A percentile compares a stretch with the other conserved stretches of the same genome.
Evolutionary conservation across 1,284 basidiomycete genomes (phyloP).

Genomic region (Ustilago sp.): DNA sequence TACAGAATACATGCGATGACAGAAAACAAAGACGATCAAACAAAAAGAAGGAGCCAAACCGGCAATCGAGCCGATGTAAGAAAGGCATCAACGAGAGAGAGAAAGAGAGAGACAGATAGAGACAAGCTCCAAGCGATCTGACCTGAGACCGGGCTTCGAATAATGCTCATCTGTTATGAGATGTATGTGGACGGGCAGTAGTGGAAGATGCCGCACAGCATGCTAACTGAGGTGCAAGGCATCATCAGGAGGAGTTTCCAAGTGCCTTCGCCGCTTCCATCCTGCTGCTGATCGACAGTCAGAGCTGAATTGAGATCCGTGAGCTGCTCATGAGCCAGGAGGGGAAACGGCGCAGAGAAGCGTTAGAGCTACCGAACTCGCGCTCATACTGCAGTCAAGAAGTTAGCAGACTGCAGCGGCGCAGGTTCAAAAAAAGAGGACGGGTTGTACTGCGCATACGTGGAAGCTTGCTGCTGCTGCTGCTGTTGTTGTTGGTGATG

Average conservation of each 20-base stretch:
- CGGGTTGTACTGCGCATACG: slow-evolving; percentile 24
- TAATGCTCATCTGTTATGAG: not conserved
- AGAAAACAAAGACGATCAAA: not conserved
- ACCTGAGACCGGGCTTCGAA: slow-evolving; percentile 22
- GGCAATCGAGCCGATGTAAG: slow-evolving; percentile 13
- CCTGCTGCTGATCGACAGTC: not conserved
- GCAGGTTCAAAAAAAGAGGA: slow-evolving; percentile 54
- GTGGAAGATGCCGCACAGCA: slow-evolving; percentile 11
- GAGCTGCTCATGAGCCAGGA: not conserved
- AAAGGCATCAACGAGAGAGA: not conserved
- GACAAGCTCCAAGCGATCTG: slow-evolving; percentile 20
- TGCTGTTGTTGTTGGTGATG: slow-evolving; percentile 27
- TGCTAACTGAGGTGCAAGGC: slow-evolving; percentile 28
- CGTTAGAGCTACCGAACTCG: not conserved
- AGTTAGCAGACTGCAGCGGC: slow-evolving; percentile 53
- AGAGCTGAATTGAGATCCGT: too few relatives aligned
- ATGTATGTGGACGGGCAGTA: slow-evolving; percentile 7
- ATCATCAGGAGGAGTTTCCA: slow-evolving; percentile 1
- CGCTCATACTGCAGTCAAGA: slow-evolving; percentile 53
- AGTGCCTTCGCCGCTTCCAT: not conserved
- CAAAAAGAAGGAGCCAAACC: slow-evolving; percentile 2
- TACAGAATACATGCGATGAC: slow-evolving; percentile 25
- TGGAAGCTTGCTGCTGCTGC: slow-evolving; percentile 26
- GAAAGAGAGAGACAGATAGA: slow-evolving; percentile 9
- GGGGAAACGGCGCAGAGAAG: not conserved